Conservation (phyloP, 495 filamentous ascomycete genomes). For the Trichoderma virens region DNA sequence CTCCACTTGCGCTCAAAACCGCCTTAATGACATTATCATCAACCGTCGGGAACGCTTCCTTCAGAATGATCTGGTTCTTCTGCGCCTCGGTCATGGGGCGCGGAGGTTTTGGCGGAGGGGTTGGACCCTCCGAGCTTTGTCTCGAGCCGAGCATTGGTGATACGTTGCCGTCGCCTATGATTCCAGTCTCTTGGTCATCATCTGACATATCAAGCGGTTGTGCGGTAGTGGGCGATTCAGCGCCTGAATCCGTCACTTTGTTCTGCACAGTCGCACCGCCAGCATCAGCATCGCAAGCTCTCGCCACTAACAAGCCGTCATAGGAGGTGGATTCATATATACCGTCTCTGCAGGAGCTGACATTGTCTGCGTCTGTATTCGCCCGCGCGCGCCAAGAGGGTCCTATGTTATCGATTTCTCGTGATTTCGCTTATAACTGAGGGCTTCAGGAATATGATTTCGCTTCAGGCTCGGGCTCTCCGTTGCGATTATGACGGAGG, state of each 20-base stretch:
- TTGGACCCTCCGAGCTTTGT: not conserved
- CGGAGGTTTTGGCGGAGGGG: constrained; percentile 76
- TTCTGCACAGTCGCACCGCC: constrained; percentile 16
- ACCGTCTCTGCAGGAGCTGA: not conserved
- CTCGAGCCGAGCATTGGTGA: constrained; percentile 1
- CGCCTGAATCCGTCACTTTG: constrained; percentile 21
- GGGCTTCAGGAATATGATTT: not conserved
- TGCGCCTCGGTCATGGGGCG: constrained; percentile 73
- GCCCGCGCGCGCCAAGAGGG: not conserved
- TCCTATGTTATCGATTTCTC: not conserved
- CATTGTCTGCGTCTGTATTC: not conserved
- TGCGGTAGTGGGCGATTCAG: constrained; percentile 82
- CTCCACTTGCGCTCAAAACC: constrained; percentile 76
- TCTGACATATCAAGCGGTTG: constrained; percentile 81
- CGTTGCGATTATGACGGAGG: constrained; percentile 9
- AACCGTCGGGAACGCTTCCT: constrained; percentile 86
- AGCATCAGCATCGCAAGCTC: constrained; percentile 1
- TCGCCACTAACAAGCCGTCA: constrained; percentile 2
- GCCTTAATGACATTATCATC: constrained; percentile 80
- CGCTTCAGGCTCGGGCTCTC: not conserved
- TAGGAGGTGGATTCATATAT: not conserved
- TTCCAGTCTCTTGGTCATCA: constrained; percentile 61
- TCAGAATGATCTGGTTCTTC: constrained; percentile 79
- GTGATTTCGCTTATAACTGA: constrained; percentile 1
- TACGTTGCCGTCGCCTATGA: constrained; percentile 27